These are phyloP conservation scores for Parastagonospora nodorum DNA, from an alignment of 2,329 filamentous ascomycete genomes.

Conservation along the genomic window DNA sequence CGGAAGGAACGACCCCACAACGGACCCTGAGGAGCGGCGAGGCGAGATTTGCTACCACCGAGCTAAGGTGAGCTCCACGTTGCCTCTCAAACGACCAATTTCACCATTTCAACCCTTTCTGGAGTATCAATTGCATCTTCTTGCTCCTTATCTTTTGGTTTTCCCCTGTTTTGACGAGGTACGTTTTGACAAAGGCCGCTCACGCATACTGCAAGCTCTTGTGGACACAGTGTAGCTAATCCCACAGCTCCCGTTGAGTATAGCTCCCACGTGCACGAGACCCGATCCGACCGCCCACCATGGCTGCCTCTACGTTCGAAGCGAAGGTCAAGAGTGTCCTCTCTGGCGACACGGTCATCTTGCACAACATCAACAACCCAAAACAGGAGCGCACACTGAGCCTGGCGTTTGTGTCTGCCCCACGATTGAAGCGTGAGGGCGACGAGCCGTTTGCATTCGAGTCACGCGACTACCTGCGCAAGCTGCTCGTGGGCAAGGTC, in stretches of 20 bases:
- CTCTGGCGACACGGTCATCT: conserved; percentile 88
- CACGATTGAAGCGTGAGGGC: conserved; percentile 82
- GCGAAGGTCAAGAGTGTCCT: conserved; percentile 83
- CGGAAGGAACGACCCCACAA: no score
- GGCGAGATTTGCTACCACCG: conserved; percentile 6
- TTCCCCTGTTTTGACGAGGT: conserved; percentile 15
- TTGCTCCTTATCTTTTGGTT: conserved; percentile 8
- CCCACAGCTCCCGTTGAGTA: conserved; percentile 8
- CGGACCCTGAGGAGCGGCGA: no score
- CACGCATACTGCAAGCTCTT: conserved; percentile 5
- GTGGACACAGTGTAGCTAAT: conserved; percentile 35
- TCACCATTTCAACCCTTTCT: neutral
- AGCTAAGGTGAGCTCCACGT: conserved; percentile 5
- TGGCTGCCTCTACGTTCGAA: conserved; percentile 42
- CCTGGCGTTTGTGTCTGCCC: conserved; percentile 89
- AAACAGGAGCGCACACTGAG: conserved; percentile 84
- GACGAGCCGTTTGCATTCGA: conserved; percentile 94
- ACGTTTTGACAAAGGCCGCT: neutral
- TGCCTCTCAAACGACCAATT: neutral
- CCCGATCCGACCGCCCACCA: conserved; percentile 16
- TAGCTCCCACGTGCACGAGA: conserved; percentile 14
- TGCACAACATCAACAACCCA: conserved; percentile 81
- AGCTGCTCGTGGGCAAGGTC: conserved; percentile 81
- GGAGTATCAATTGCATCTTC: conserved; percentile 19
- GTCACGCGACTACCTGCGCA: conserved; percentile 90